Evolutionary conservation across 148 eudicot genomes (phyloP).

Genomic region (Dysphania ambrosioides): DNA sequence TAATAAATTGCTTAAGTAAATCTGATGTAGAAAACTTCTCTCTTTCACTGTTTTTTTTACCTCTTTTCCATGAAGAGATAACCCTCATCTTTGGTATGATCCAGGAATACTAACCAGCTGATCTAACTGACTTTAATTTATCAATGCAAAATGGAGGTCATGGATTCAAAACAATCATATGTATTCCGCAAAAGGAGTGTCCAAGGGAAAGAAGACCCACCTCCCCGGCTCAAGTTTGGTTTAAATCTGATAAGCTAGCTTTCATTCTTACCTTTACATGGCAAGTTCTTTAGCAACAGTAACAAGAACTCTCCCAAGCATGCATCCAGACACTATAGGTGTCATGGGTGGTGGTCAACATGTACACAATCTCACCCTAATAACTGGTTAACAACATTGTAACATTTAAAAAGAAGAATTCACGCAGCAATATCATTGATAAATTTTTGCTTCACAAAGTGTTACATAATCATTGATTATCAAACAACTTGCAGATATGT

Average conservation of each 20-base stretch:
- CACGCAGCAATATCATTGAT: not conserved
- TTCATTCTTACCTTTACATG: not conserved
- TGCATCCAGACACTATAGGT: not conserved
- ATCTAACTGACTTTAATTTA: not conserved
- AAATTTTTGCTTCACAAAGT: not conserved
- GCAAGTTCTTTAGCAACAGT: slow-evolving; percentile 10
- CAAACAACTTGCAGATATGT: not conserved
- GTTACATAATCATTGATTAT: slow-evolving; percentile 6
- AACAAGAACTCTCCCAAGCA: not conserved
- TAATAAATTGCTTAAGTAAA: no score
- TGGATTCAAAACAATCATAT: not conserved
- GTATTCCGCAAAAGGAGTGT: not conserved
- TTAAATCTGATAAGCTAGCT: not conserved
- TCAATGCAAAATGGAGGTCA: slow-evolving; percentile 9
- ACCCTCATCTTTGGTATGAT: no score
- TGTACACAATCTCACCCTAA: slow-evolving; percentile 2
- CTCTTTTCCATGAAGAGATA: no score
- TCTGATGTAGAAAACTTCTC: no score
- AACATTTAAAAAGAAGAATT: not conserved
- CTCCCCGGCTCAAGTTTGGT: not conserved
- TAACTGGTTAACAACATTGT: not conserved
- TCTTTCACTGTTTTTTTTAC: no score
- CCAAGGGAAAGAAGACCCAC: not conserved
- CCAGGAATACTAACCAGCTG: not conserved
- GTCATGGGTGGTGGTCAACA: slow-evolving; percentile 4